These are phyloP conservation scores for Cordyceps militaris DNA, from an alignment of 2,329 filamentous ascomycete species.

Conservation along the genomic window DNA sequence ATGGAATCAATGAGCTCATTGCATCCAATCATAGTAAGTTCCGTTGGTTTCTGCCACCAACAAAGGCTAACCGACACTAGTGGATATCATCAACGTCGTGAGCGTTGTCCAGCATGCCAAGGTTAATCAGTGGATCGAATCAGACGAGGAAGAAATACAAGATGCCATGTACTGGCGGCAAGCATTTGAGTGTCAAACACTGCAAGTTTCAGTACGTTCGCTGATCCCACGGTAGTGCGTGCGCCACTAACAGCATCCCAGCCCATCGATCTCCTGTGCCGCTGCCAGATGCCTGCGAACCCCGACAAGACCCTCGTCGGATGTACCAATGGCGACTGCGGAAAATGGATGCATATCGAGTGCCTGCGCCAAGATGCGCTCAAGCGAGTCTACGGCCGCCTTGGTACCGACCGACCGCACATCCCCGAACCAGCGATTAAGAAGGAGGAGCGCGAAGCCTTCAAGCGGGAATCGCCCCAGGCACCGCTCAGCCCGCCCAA, in stretches of 20 bases:
- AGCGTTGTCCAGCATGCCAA: conserved; percentile 56
- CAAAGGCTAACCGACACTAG: conserved; percentile 25
- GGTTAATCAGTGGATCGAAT: conserved; percentile 63
- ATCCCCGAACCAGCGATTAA: conserved; percentile 25
- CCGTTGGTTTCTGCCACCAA: not conserved
- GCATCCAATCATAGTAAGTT: conserved; percentile 63
- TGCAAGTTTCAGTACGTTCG: conserved; percentile 50
- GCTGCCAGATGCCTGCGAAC: conserved; percentile 53
- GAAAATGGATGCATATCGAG: conserved; percentile 56
- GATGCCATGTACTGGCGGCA: conserved; percentile 58
- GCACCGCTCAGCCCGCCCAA: conserved; percentile 45
- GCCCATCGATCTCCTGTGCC: conserved; percentile 50
- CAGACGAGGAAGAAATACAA: conserved; percentile 57
- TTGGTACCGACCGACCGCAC: conserved; percentile 46
- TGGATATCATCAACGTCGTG: conserved; percentile 69
- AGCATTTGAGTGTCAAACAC: conserved; percentile 49
- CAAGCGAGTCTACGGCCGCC: conserved; percentile 39
- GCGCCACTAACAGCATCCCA: conserved; percentile 19
- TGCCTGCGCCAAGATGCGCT: conserved; percentile 53
- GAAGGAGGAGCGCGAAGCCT: conserved; percentile 18
- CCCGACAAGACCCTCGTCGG: conserved; percentile 54
- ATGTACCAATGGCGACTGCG: conserved; percentile 48
- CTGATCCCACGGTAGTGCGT: too few relatives aligned
- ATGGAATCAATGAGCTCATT: conserved; percentile 61
- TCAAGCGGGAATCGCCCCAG: conserved; percentile 12